Evolutionary conservation across 257 asterid genomes (phyloP), one percentile per base, ranked within the genome.

Genomic region (Buddleja alternifolia): DNA sequence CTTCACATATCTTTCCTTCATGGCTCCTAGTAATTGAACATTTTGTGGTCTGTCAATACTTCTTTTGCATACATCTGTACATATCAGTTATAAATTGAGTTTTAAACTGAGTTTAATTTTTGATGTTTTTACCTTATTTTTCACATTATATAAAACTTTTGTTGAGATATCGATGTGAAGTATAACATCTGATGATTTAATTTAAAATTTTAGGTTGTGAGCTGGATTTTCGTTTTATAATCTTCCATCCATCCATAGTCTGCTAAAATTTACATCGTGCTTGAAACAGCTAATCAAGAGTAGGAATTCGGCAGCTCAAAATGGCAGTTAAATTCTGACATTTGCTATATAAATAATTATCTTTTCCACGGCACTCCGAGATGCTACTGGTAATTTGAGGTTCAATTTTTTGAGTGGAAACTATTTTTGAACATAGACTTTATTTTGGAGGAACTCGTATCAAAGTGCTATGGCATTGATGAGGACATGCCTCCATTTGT

Each of bases 221-320:
- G 20, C 10, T 34, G 14, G 1, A 36, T 29, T 25, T 69, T 29
- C 34, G 24, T 32, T 74, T 53, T 8, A 17, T 36, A 46, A 14
- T 75, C 60, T 58, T 65, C 36, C 39, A 37, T 57, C 36, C 34
- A 47, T 51, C 25, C 46, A 8, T 17, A 19, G 41, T 15, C 34
- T 50, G 74, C 55, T 67, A 54, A 69, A 25, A 8, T 47, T 67
- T 62, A 45, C 56, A 10, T 74, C 53, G 42, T 72, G 59, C 81
- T 75, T 74, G 84, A 51, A 78, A 71, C 95, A 88, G 97, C 75
- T 86, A 66, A 83, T 85, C 80, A 91, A 75, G 82, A 80, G 59
- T 60, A 77, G 90, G 79, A 75, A 55, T 73, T 84, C 89, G n/a
- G 85, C 77, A 10, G 72, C 76, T 80, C 84, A 64, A 69, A 81